phyloP scores from a whole-genome alignment of 108 stramenopile genomes.

The Skeletonema grethae region DNA sequence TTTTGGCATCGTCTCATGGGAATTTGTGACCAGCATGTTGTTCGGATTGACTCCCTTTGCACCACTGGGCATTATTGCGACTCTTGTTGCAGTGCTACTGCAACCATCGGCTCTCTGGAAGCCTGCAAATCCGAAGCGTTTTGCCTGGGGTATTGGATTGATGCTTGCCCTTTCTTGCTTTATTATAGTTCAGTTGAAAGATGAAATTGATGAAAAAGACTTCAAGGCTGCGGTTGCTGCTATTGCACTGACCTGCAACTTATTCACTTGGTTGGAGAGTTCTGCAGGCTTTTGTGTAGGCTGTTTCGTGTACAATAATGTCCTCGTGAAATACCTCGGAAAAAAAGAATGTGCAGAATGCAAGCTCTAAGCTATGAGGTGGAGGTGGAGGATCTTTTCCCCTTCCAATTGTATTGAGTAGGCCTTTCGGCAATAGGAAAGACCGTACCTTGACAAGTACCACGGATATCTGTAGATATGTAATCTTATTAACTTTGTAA shows the following conservation, averaged over 20 bases:
- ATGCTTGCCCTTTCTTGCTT: constrained; percentile 42
- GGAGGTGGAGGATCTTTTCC: no score
- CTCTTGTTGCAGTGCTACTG: constrained; percentile 40
- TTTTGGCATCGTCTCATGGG: constrained; percentile 48
- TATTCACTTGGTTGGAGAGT: constrained; percentile 57
- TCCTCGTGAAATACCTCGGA: constrained; percentile 31
- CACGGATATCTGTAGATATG: no score
- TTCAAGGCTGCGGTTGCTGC: constrained; percentile 21
- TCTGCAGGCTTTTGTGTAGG: constrained; percentile 60
- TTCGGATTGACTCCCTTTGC: constrained; percentile 61
- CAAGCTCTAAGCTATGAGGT: no score
- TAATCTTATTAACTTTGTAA: no score
- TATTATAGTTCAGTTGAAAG: constrained; percentile 22
- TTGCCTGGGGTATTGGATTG: constrained; percentile 64
- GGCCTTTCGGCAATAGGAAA: no score
- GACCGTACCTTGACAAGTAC: no score
- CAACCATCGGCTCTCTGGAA: constrained; percentile 51
- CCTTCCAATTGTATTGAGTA: no score
- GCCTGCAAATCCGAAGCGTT: constrained; percentile 60
- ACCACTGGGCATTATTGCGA: constrained; percentile 48
- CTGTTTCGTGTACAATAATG: constrained; percentile 61
- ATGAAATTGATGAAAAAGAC: constrained; percentile 30
- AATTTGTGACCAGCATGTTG: constrained; percentile 38
- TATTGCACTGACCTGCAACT: constrained; percentile 44
- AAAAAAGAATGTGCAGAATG: constrained; percentile 60